A percentile compares a stretch with the other conserved stretches of the same genome.
Conservation (phyloP, 139 green algal species). For the Bryopsis sp. region DNA sequence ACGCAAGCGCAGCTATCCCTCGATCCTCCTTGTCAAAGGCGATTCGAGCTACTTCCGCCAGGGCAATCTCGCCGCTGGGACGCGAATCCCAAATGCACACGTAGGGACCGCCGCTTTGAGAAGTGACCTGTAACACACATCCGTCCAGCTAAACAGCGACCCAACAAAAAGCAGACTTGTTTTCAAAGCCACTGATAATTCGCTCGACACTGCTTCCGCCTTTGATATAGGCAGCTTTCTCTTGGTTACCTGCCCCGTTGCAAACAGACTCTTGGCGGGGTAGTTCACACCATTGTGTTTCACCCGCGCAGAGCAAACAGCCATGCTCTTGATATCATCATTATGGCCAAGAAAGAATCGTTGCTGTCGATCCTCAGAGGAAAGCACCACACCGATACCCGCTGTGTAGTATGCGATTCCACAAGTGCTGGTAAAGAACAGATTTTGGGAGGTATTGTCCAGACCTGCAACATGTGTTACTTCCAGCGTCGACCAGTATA, state of each 20-base stretch:
- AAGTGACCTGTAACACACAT: slow-evolving; percentile 27
- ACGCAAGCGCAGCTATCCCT: slow-evolving; percentile 42
- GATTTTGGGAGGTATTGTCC: slow-evolving; percentile 37
- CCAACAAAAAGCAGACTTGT: not conserved
- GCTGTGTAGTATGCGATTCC: slow-evolving; percentile 48
- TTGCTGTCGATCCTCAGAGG: slow-evolving; percentile 27
- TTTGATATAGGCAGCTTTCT: no score
- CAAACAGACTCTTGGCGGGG: slow-evolving; percentile 34
- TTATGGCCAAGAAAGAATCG: slow-evolving; percentile 65
- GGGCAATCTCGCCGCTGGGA: slow-evolving; percentile 11
- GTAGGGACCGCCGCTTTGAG: slow-evolving; percentile 37
- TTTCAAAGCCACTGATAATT: no score
- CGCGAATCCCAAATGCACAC: slow-evolving; percentile 57
- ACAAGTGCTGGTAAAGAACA: slow-evolving; percentile 45
- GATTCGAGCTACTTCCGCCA: slow-evolving; percentile 28
- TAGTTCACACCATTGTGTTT: slow-evolving; percentile 30
- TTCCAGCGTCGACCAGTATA: no score
- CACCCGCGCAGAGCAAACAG: slow-evolving; percentile 34
- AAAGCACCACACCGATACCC: slow-evolving; percentile 55
- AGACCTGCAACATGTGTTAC: not conserved
- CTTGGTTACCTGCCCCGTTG: slow-evolving; percentile 57
- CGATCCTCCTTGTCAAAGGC: slow-evolving; percentile 40
- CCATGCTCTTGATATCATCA: slow-evolving; percentile 57
- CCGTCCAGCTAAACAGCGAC: not conserved
- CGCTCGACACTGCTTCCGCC: no score